These are phyloP conservation scores for Amaranthus hypochondriacus DNA, from an alignment of 148 eudicot species.

Conservation along the genomic window DNA sequence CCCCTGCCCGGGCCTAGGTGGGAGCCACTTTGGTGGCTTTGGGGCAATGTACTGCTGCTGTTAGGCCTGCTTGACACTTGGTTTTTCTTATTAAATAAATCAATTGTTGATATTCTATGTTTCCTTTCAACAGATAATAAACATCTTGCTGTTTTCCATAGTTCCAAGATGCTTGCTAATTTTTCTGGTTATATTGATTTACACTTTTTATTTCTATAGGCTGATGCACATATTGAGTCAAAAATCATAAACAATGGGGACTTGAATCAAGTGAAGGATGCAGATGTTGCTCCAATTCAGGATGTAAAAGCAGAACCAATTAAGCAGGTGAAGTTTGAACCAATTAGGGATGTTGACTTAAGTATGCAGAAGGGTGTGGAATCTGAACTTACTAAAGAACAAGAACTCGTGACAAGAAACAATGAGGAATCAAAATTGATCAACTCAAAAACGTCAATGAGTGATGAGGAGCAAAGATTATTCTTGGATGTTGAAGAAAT, in stretches of 20 bases:
- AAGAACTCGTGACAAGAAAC: slow-evolving; percentile 22
- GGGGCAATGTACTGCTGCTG: too few species aligned
- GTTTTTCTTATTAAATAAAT: not conserved
- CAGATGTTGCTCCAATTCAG: slow-evolving; percentile 7
- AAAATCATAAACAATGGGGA: slow-evolving; percentile 22
- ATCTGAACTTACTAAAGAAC: slow-evolving; percentile 20
- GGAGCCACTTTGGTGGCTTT: too few species aligned
- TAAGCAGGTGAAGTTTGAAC: slow-evolving; percentile 19
- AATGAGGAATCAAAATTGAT: slow-evolving; percentile 23
- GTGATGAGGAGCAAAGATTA: slow-evolving; percentile 43
- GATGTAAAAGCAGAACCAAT: slow-evolving; percentile 19
- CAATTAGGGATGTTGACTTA: slow-evolving; percentile 20
- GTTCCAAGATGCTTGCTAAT: not conserved
- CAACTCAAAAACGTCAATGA: slow-evolving; percentile 31
- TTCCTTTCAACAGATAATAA: not conserved
- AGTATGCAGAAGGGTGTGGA: slow-evolving; percentile 24
- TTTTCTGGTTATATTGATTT: not conserved
- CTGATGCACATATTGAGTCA: slow-evolving; percentile 24
- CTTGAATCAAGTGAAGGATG: slow-evolving; percentile 20
- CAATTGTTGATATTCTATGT: not conserved
- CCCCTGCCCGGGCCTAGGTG: too few species aligned
- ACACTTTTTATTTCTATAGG: slow-evolving; percentile 16
- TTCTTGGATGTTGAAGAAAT: slow-evolving; percentile 62
- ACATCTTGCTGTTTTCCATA: not conserved
- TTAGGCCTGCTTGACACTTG: not conserved